phyloP scores from a whole-genome alignment of 768 basidiomycete species.

The Mycena vitilis region DNA sequence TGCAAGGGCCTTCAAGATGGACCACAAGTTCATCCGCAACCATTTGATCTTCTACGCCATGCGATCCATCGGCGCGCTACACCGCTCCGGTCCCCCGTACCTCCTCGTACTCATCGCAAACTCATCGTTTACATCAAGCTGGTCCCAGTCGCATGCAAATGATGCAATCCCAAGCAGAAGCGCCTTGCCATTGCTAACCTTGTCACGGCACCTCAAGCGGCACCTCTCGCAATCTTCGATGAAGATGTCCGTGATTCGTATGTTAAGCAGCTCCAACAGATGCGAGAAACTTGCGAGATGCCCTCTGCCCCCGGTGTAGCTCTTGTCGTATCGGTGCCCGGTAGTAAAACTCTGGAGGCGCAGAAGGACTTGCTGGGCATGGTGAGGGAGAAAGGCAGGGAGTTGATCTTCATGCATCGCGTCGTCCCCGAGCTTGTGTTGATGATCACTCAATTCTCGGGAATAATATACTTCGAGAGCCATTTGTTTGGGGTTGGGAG shows the following conservation, averaged over 20 bases:
- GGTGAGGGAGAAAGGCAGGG: neutral
- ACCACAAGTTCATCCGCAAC: conserved; percentile 12
- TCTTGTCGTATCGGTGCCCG: neutral
- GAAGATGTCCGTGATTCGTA: conserved; percentile 9
- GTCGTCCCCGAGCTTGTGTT: conserved; percentile 5
- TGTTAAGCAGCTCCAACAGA: neutral
- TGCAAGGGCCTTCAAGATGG: conserved; percentile 4
- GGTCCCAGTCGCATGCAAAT: conserved; percentile 3
- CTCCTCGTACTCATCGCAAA: conserved; percentile 5
- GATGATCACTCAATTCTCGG: neutral
- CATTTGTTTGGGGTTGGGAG: conserved; percentile 10
- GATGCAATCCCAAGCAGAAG: no score
- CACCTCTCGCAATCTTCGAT: conserved; percentile 9
- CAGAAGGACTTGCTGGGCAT: neutral
- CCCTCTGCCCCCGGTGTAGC: conserved; percentile 10
- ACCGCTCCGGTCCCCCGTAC: conserved; percentile 17
- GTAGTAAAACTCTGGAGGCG: no score
- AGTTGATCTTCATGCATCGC: conserved; percentile 8
- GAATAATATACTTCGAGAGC: neutral
- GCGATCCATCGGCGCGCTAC: conserved; percentile 21
- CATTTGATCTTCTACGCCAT: conserved; percentile 10
- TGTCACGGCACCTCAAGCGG: conserved; percentile 15
- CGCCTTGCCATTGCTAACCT: conserved; percentile 13
- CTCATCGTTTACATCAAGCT: conserved; percentile 12
- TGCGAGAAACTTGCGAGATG: conserved; percentile 6